Base-by-base conservation (phyloP, 2,329 filamentous ascomycete genomes). In the Talaromyces sp. region DNA sequence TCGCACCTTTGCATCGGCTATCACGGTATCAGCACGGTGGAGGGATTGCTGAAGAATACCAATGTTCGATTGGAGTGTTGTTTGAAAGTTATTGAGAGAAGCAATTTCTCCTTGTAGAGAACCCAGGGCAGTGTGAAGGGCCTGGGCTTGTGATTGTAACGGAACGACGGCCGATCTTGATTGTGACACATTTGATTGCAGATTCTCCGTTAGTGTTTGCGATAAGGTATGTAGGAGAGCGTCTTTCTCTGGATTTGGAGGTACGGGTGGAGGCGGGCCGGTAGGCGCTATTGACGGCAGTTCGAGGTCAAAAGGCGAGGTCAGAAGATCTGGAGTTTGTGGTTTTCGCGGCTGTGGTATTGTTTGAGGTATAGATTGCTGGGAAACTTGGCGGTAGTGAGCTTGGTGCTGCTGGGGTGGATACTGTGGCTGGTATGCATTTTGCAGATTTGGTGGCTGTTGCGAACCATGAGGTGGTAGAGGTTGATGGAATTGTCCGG, bases 221-320 rank as follows among this genome's bases (percentile, higher is more conserved):
- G 89, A 92, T 33, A 98, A 84, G 52, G 92, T 89, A 59, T 85
- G 84, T 3, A 96, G 83, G 16, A 98, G 85, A 23, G 90, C 89
- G 74, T 98, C 92, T 73, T 96, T 97, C 76, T 98, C 92, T 0
- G 95, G 95, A 70, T 99, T 99, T 0, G 92, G 93, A 0, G 95
- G 94, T 34, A 97, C 92, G 0, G 94, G 93, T 0, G 95, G 94
- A 0, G 92, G 86, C 5, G 89, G 83, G 7, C 72, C 71, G 5
- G 73, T 68, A 56, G 72, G 69, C 16, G 69, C 54, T 57, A 75
- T 78, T 6, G 79, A 79, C 10, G 84, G 83, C 4, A 87, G 75
- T 27, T 84, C 80, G 5, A 87, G 77, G 63, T 87, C 83, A 60
- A 88, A 85, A 0, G 85, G 84, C 23, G 86, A 86, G 36, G 85